These are phyloP conservation scores for Aspergillus sp. DNA, from an alignment of 2,329 filamentous ascomycete genomes.

Conservation along the genomic window DNA sequence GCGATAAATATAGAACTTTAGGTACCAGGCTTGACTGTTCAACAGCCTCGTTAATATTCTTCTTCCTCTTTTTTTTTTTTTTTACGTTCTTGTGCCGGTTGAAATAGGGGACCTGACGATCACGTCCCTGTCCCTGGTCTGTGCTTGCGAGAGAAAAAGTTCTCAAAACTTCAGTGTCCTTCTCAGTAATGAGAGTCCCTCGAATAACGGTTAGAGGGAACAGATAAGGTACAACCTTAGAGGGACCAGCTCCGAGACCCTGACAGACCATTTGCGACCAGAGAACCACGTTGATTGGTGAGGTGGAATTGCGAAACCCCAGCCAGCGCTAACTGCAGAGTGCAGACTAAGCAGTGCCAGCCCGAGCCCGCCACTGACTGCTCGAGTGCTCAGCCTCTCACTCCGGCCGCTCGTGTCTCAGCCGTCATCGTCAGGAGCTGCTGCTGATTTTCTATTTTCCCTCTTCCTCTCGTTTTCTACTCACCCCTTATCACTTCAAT, in stretches of 20 bases:
- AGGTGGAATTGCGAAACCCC: background rate
- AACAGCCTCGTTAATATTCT: background rate
- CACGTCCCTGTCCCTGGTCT: background rate
- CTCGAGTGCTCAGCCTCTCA: constrained; percentile 8
- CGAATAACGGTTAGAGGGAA: background rate
- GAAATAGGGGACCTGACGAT: background rate
- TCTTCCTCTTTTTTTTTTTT: background rate
- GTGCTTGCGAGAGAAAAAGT: background rate
- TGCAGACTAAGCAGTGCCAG: background rate
- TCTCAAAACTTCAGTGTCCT: no score
- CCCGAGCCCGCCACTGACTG: constrained; percentile 1
- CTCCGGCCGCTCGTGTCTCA: constrained; percentile 6
- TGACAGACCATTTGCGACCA: background rate
- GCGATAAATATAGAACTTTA: background rate
- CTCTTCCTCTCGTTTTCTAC: background rate
- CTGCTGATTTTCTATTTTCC: background rate
- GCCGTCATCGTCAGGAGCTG: constrained; percentile 7
- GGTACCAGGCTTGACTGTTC: background rate
- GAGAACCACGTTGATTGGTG: background rate
- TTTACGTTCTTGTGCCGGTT: background rate
- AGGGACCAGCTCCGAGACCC: background rate
- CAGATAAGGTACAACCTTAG: background rate
- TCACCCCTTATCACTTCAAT: background rate
- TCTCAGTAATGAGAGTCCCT: background rate
- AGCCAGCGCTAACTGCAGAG: background rate